Evolutionary conservation across 345 rosid species (phyloP).

Genomic region (Syzygium grande): DNA sequence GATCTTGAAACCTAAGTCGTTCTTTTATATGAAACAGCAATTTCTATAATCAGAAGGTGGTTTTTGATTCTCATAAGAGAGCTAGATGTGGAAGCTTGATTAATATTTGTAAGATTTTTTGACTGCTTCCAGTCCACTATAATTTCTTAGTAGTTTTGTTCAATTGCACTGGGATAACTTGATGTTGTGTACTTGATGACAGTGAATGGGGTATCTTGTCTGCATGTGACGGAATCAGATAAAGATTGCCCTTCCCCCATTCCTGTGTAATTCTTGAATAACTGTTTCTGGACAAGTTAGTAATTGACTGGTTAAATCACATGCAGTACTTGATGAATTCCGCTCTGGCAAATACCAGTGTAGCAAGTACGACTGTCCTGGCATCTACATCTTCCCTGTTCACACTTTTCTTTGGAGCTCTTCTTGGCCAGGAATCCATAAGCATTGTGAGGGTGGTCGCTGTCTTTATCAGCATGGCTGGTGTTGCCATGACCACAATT

Average conservation of each 20-base stretch:
- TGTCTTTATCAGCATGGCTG: conserved; percentile 55
- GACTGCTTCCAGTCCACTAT: background rate
- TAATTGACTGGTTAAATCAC: background rate
- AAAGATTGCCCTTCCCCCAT: background rate
- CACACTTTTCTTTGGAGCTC: conserved; percentile 56
- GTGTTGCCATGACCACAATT: conserved; percentile 61
- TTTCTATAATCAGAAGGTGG: background rate
- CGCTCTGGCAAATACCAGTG: conserved; percentile 62
- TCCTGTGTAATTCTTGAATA: background rate
- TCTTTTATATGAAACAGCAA: background rate
- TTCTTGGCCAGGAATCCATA: conserved; percentile 51
- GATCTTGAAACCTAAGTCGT: background rate
- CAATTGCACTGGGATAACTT: background rate
- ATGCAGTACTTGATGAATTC: conserved; percentile 50
- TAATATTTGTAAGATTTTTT: background rate
- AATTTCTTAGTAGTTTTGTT: background rate
- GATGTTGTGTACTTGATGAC: background rate
- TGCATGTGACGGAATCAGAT: background rate
- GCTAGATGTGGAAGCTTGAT: background rate
- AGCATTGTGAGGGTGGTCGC: conserved; percentile 42
- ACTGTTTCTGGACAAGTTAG: background rate
- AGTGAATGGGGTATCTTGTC: background rate
- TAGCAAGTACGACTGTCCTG: conserved; percentile 61
- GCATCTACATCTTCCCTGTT: conserved; percentile 62
- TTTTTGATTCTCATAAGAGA: background rate